Conservation (phyloP, 2,329 filamentous ascomycete genomes). For the Rutstroemia sp. region DNA sequence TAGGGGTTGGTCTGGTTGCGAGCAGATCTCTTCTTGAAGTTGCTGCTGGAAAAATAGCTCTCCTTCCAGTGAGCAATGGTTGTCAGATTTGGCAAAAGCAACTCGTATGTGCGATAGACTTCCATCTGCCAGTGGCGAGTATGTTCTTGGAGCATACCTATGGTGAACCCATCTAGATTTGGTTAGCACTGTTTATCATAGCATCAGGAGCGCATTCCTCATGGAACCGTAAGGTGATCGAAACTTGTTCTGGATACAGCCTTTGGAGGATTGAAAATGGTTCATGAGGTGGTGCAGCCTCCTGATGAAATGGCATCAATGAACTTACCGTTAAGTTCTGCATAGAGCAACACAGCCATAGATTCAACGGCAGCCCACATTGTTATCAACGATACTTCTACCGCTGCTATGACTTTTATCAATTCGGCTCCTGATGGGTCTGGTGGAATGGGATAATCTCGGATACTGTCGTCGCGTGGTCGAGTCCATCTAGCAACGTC, state of each 20-base stretch:
- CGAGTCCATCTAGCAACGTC: background rate
- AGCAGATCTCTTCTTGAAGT: background rate
- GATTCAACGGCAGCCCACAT: conserved; percentile 5
- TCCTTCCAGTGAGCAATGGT: conserved; percentile 1
- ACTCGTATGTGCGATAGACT: background rate
- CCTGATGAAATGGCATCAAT: background rate
- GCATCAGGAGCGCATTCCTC: too few species aligned
- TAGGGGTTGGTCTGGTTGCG: background rate
- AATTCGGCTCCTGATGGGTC: background rate
- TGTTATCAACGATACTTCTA: background rate
- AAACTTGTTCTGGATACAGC: too few species aligned
- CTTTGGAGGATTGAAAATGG: too few species aligned
- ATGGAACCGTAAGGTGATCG: too few species aligned
- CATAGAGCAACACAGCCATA: background rate
- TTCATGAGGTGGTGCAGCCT: too few species aligned
- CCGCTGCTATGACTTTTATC: background rate
- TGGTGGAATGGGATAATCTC: background rate
- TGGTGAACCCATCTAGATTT: background rate
- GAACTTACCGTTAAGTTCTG: background rate
- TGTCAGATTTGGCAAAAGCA: background rate
- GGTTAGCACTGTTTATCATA: background rate
- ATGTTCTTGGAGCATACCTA: background rate
- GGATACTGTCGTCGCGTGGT: background rate
- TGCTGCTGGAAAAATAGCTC: background rate
- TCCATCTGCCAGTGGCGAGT: background rate